Base-by-base conservation (phyloP, 164 flowering plant species). In the Cinnamomum micranthum region DNA sequence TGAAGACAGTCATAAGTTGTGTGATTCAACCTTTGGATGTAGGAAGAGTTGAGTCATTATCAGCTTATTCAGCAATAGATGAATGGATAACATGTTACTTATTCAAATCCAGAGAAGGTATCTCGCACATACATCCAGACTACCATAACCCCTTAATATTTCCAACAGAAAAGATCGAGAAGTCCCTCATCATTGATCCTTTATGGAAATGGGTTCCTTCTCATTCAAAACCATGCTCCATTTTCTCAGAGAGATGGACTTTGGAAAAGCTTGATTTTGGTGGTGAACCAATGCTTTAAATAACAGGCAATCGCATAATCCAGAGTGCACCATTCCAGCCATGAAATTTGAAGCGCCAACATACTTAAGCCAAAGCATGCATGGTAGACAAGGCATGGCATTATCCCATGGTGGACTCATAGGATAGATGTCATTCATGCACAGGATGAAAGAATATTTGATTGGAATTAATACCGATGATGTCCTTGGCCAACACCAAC, bases 61-160 rank as follows among this genome's bases (percentile, higher is more conserved):
- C 31, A 28, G 31, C 31, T 28, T 28, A 28, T 28, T 28, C 31
- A 28, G 31, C 31, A 28, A 28, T 28, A 28, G 31, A 28, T 28
- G 31, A 28, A 28, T 28, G 31, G 31, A 28, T 28, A 28, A 63
- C 15, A 24, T n/a, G 13, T 63, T 19, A 55, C 20, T 12, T 2
- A 55, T 55, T 55, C n/a, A 55, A 19, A 28, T 51, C 52, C 28
- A 67, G 12, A 25, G 15, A 51, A 51, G n/a, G 23, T n/a, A 77
- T 10, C 7, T 24, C 20, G 10, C 6, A 2, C 31, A 25, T 17
- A 47, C 3, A 41, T 68, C 11, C 13, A 25, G 68, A 15, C 71
- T 58, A 25, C 69, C 65, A 33, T 67, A 15, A 67, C 69, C 28
- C n/a, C 69, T 31, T 67, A 64, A 64, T 24, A 25, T 9, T 64